Evolutionary conservation across 805 yeast species (phyloP), one percentile per base, ranked within the genome.

Genomic region (Candida ipomoeae): DNA sequence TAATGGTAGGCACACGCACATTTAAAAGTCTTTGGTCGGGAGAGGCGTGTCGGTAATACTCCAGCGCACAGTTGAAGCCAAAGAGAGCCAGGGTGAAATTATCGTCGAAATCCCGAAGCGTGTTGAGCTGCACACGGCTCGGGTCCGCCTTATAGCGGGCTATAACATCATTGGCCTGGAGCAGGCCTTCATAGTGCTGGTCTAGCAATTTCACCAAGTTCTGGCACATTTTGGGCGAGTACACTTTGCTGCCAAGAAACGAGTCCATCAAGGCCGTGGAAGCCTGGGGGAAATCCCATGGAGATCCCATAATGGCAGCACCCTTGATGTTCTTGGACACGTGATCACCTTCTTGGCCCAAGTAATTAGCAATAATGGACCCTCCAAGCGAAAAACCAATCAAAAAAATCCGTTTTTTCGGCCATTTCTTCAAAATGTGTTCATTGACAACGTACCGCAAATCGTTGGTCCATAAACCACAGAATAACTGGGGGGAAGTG

Each of bases 371-470:
- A 36, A 82, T 59, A 44, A 85, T 73, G 11, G 86, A 73, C 8
- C 88, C 87, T 37, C 95, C 95, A 53, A 87, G 79, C 0, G 91
- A 85, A 56, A 81, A 83, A 0, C 91, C 94, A 40, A 82, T 75
- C 11, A 82, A 73, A 60, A 77, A 85, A n/a, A 87, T 72, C 51
- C 80, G 78, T 66, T 86, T 83, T 31, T 74, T 67, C 32, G 90
- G 89, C 70, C 79, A 81, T 48, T 72, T 73, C 33, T 62, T 58
- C 54, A 75, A 72, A 44, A 85, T 70, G 50, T 73, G 68, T 55
- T 72, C 77, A 46, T 77, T 73, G 47, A 86, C 68, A 49, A 83
- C 74, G 60, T 79, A 81, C 54, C 88, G 73, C 48, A 87, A 63
- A 62, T 87, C 95, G 54, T 77, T 81, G 6, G 91, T 86, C 67